Base-by-base conservation (phyloP, 2,329 filamentous ascomycete genomes). In the Penicillium sp. region DNA sequence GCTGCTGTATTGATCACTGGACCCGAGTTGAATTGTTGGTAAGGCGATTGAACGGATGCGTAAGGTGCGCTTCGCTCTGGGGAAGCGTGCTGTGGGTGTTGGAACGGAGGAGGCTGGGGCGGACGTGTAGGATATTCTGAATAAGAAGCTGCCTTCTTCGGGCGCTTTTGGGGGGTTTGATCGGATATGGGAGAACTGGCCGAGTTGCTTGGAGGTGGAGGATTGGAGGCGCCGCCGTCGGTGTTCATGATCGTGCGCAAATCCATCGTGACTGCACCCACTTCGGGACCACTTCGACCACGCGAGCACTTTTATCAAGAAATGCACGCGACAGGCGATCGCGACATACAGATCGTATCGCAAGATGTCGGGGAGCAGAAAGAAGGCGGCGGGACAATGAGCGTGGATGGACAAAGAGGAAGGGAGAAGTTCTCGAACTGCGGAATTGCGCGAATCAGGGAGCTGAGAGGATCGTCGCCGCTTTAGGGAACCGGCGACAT, bases 201-300 rank as follows among this genome's bases (percentile, higher is more conserved):
- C 25, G 63, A 62, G 66, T 68, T 70, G 58, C 63, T 68, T 47
- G 71, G 62, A 42, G 71, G 64, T 57, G 64, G 65, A 57, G 65
- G 62, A 57, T 69, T 71, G 56, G 73, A 64, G 54, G 68, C 69
- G 61, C 67, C 69, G 49, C 68, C 70, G 66, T 78, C 76, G 62
- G 54, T 77, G 69, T 82, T 82, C 75, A 82, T 80, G 66, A 82
- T 82, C 55, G 78, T 80, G 70, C 79, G 77, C 69, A 82, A 75
- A 72, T 82, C 80, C 80, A 82, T 82, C 68, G 69, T 62, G 71
- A 68, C 60, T 49, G 61, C 58, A 57, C 56, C 55, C 52, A 61
- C 60, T 60, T 56, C 58, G 50, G 50, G 50, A 60, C 58, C 62
- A 61, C 54, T 56, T 56, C 50, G 40, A 47, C 60, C 62, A 55